Evolutionary conservation across 73 alveolate species (phyloP).

Genomic region (Paramecium sexaurelia): DNA sequence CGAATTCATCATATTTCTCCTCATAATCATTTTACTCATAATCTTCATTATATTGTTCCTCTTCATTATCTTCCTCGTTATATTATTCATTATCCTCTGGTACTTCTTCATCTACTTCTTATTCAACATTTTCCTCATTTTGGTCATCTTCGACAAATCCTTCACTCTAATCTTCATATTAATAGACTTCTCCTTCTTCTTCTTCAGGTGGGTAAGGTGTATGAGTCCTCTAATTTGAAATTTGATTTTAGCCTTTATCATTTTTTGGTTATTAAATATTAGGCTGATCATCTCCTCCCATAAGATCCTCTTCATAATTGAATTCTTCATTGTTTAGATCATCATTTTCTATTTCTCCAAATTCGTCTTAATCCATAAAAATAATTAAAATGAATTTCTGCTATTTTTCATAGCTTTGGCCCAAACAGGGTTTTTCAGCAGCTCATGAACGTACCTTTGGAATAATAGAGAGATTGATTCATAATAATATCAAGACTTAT

Average conservation of each 20-base stretch:
- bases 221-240: background rate
- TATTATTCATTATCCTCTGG: background rate
- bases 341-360: background rate
- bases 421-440: background rate
- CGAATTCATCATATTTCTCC: background rate
- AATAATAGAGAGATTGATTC: background rate
- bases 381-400: constrained; percentile 25
- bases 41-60: background rate
- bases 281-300: background rate
- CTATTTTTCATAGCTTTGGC: background rate
- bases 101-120: background rate
- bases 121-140: background rate
- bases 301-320: background rate
- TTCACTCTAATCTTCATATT: background rate
- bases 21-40: background rate
- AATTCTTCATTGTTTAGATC: background rate
- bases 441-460: constrained; percentile 18
- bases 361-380: background rate
- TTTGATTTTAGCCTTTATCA: background rate
- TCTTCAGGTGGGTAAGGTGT: background rate
- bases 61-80: background rate
- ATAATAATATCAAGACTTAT: background rate
- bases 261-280: background rate
- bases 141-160: background rate
- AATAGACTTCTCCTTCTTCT: constrained; percentile 22